Percentiles rank a stretch among this genome's conserved stretches.
Conservation (phyloP, 2,329 filamentous ascomycete genomes). For the Fusarium sp. region DNA sequence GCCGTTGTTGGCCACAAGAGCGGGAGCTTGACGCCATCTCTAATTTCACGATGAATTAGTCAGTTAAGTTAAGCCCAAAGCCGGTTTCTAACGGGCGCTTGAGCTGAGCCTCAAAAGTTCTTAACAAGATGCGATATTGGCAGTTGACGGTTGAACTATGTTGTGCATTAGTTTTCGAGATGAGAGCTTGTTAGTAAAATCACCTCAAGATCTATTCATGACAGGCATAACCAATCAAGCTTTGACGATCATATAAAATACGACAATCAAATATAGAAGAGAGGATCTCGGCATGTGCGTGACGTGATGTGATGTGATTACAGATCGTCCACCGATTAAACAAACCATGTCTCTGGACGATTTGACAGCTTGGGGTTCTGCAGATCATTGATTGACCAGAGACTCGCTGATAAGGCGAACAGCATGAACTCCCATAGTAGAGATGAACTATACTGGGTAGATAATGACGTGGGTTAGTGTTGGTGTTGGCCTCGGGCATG, state of each 20-base stretch:
- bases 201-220: background rate
- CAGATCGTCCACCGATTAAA: background rate
- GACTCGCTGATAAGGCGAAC: slow-evolving; percentile 1
- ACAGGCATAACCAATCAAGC: background rate
- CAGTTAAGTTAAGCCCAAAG: background rate
- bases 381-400: background rate
- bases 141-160: background rate
- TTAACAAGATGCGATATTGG: background rate
- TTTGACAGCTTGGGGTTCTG: background rate
- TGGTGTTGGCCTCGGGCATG: background rate
- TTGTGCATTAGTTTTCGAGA: background rate
- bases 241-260: background rate
- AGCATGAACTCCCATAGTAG: slow-evolving; percentile 8
- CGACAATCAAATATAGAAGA: background rate
- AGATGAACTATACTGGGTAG: slow-evolving; percentile 10
- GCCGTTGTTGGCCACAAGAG: background rate
- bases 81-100: background rate
- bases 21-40: slow-evolving; percentile 5
- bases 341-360: background rate
- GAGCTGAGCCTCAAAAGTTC: slow-evolving; percentile 10
- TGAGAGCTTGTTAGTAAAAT: background rate
- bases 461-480: slow-evolving; percentile 15
- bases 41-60: slow-evolving; percentile 19
- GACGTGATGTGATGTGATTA: background rate
- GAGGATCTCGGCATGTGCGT: background rate